A percentile compares a stretch with the other conserved stretches of the same genome.
Evolutionary conservation across 192 early-diverging fungal genomes (phyloP).

Genomic region (Pecoramyces ruminantium): DNA sequence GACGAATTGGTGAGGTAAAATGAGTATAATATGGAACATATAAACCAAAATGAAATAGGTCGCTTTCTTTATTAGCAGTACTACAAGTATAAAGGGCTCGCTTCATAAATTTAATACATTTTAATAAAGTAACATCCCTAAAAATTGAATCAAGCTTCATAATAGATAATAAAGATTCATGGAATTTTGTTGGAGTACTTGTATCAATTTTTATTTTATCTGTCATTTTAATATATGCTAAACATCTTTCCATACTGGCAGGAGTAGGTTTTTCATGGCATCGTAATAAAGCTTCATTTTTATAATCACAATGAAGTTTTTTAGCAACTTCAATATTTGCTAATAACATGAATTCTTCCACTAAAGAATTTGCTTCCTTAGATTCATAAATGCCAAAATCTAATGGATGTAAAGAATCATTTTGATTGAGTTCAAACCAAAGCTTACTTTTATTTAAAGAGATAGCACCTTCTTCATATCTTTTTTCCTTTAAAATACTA

Average conservation of each 20-base stretch:
- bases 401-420: background rate
- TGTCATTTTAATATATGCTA: background rate
- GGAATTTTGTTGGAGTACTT: background rate
- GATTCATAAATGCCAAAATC: background rate
- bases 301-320: background rate
- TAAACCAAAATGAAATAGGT: background rate
- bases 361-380: background rate
- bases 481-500: background rate
- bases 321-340: background rate
- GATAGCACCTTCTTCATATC: background rate
- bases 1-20: background rate
- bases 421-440: background rate
- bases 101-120: background rate
- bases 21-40: background rate
- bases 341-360: background rate
- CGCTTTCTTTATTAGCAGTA: background rate
- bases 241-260: background rate
- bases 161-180: background rate
- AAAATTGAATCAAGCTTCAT: background rate
- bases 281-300: background rate
- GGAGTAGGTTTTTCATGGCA: background rate
- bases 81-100: background rate
- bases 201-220: background rate
- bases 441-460: background rate
- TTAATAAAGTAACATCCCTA: background rate